Base-by-base conservation (phyloP, 306 rosid genomes). In the Cajanus cajan region DNA sequence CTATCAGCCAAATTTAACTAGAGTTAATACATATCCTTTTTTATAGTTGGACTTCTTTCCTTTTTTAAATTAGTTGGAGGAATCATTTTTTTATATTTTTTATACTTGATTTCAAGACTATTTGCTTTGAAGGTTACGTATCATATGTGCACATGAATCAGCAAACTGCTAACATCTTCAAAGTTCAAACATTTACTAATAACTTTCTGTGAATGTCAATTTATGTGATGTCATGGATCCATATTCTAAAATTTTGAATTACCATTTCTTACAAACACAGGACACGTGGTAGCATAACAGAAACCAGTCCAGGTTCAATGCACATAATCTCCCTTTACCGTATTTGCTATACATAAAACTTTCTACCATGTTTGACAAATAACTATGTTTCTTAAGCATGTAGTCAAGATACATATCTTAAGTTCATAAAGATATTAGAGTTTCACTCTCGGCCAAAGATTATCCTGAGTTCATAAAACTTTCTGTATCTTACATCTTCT, bases 231-330 rank as follows among this genome's bases (percentile, higher is more conserved):
- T 51, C 25, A 51, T 51, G 11, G 2, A 51, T 48, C 15, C 54
- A 6, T 51, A 51, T 18, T 51, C 25, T 18, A 16, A n/a, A 50
- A 50, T 50, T n/a, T 50, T 50, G 57, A n/a, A 50, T 50, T 3
- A 18, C 7, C 25, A 51, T 51, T 51, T 51, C 24, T 36, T 61
- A 62, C 6, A 33, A 62, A 65, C 14, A 37, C 31, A 66, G 0
- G 33, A 40, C 52, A 21, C 21, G 11, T 41, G 41, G 31, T 44
- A 45, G 41, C 40, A 44, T 24, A 25, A 22, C 54, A 24, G 21
- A 68, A 44, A 36, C 40, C 9, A 37, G 68, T 72, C 78, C 67
- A 13, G 68, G 67, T 73, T 37, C 78, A 73, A 39, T 21, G 78
- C 59, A 52, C 51, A 37, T 7, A 18, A 33, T 28, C 19, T 16